Percentiles rank a stretch among this genome's conserved stretches.
These are phyloP conservation scores for Phyllachora maydis DNA, from an alignment of 2,329 filamentous ascomycete genomes.

Conservation along the genomic window DNA sequence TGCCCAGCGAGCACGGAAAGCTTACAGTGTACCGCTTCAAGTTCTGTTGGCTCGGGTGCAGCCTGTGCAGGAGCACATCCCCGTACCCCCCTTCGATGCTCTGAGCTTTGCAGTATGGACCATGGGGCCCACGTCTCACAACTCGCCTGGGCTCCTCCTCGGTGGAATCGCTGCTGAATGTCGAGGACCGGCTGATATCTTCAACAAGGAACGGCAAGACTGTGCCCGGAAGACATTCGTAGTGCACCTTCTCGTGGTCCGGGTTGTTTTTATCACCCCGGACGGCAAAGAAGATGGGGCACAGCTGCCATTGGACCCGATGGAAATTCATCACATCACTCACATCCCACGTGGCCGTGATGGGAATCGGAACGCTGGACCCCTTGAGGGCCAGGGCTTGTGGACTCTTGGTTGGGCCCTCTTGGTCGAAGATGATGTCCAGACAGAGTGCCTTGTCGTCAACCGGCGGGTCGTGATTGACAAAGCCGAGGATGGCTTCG, in stretches of 20 bases:
- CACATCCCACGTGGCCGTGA: conserved; percentile 1
- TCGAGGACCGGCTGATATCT: background rate
- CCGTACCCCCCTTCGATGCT: conserved; percentile 1
- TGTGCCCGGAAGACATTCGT: background rate
- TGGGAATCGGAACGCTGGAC: background rate
- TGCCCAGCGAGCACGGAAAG: background rate
- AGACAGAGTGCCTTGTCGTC: too few species aligned
- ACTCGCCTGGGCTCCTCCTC: background rate
- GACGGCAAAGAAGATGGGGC: conserved; percentile 1
- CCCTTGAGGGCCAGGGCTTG: background rate
- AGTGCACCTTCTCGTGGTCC: background rate
- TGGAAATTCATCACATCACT: conserved; percentile 1
- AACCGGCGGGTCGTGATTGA: background rate
- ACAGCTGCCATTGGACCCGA: conserved; percentile 1
- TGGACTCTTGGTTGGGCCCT: background rate
- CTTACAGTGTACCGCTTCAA: conserved; percentile 1
- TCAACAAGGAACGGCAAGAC: too few species aligned
- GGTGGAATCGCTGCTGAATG: background rate
- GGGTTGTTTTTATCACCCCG: background rate
- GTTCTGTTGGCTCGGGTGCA: conserved; percentile 2
- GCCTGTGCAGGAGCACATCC: conserved; percentile 1
- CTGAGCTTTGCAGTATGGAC: too few species aligned
- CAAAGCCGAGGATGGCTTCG: background rate
- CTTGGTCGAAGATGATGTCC: background rate
- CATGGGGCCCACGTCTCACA: too few species aligned